Conservation (phyloP, 2,329 filamentous ascomycete species). For the Cordyceps pruinosa region DNA sequence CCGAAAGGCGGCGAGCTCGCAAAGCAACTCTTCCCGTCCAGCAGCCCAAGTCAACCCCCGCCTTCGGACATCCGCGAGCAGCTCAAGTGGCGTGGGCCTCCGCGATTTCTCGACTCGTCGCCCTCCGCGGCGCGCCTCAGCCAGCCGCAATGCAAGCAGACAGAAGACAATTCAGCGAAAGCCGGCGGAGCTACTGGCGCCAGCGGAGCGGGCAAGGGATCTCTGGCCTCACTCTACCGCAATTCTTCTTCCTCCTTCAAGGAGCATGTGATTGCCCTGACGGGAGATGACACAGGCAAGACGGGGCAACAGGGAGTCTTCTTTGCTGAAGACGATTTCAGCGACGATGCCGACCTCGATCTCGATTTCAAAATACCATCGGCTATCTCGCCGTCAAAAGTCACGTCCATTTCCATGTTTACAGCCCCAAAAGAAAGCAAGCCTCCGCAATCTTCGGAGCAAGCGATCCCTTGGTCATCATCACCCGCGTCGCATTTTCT, state of each 20-base stretch:
- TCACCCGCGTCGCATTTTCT: constrained; percentile 47
- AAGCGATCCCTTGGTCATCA: constrained; percentile 64
- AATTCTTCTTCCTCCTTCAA: constrained; percentile 41
- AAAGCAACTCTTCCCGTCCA: constrained; percentile 52
- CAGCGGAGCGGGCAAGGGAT: constrained; percentile 16
- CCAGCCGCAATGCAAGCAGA: constrained; percentile 15
- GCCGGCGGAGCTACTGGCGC: neutral
- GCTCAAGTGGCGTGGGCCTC: constrained; percentile 35
- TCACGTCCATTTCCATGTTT: constrained; percentile 17
- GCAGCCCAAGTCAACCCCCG: constrained; percentile 40
- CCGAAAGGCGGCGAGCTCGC: constrained; percentile 27
- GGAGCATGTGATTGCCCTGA: constrained; percentile 29
- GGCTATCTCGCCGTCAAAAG: constrained; percentile 31
- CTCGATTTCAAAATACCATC: constrained; percentile 58
- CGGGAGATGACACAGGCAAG: constrained; percentile 20
- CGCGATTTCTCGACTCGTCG: constrained; percentile 27
- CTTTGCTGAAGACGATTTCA: constrained; percentile 78
- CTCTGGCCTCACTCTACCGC: constrained; percentile 36
- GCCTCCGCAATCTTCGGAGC: constrained; percentile 24
- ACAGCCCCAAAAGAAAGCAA: constrained; percentile 19
- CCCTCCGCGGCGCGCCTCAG: constrained; percentile 28
- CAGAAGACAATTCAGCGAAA: neutral
- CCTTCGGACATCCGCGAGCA: constrained; percentile 45
- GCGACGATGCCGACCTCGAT: constrained; percentile 73
- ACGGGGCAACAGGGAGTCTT: constrained; percentile 36